A percentile compares a stretch with the other conserved stretches of the same genome.
These are phyloP conservation scores for Trametes coccinea DNA, from an alignment of 768 basidiomycete species.

Conservation along the genomic window DNA sequence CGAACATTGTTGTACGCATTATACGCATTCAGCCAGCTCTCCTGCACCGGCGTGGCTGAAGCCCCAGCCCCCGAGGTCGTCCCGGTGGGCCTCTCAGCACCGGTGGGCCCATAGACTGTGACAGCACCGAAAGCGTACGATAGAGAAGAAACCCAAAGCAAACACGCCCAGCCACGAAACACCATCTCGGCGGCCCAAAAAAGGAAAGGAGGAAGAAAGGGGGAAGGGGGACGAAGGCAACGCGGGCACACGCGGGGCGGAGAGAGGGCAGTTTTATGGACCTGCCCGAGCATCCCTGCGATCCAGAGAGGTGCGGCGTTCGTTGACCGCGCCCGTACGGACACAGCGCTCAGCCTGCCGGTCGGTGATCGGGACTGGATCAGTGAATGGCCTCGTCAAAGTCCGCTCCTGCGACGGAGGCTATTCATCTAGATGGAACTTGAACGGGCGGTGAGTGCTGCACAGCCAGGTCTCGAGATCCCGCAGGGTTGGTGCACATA, in stretches of 20 bases:
- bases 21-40: background rate
- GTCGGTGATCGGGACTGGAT: background rate
- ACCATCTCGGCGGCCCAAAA: background rate
- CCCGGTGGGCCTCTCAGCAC: conserved; percentile 18
- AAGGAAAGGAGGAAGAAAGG: background rate
- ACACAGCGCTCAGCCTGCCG: background rate
- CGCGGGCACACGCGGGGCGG: background rate
- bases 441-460: too few species aligned
- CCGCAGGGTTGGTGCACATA: too few species aligned
- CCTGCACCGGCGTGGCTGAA: background rate
- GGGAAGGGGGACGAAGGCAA: background rate
- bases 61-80: conserved; percentile 4
- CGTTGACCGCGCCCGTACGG: conserved; percentile 3
- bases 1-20: conserved; percentile 35
- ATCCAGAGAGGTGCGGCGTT: background rate
- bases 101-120: conserved; percentile 29
- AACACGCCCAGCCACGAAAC: background rate
- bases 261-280: background rate
- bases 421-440: too few species aligned
- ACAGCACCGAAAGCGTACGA: conserved; percentile 1
- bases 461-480: too few species aligned
- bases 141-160: background rate
- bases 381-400: background rate
- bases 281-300: background rate
- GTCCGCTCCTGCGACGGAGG: too few species aligned